Percentiles rank a stretch among this genome's conserved stretches.
These are phyloP conservation scores for Scopulariopsis brevicaulis DNA, from an alignment of 2,329 filamentous ascomycete genomes.

Conservation along the genomic window DNA sequence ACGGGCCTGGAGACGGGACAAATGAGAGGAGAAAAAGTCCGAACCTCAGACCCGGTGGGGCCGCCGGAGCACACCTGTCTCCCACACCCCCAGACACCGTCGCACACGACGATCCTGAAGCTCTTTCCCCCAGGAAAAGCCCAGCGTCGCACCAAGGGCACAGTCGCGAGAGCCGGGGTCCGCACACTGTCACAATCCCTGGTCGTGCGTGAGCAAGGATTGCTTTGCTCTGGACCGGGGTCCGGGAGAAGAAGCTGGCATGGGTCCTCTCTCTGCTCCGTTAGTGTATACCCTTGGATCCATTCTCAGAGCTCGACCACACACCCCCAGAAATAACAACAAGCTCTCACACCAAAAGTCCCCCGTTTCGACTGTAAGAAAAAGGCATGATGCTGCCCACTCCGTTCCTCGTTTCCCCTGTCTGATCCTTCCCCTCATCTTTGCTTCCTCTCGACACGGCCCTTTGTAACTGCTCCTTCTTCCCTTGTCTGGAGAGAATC, in stretches of 20 bases:
- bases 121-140: neutral
- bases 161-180: neutral
- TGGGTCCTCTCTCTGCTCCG: neutral
- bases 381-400: neutral
- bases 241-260: neutral
- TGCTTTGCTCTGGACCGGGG: neutral
- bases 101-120: neutral
- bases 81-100: neutral
- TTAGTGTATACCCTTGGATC: too few species aligned
- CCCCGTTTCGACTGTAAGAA: neutral
- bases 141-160: neutral
- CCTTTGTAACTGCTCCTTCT: neutral
- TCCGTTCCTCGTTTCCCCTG: neutral
- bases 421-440: neutral
- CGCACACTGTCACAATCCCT: neutral
- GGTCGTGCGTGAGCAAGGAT: neutral
- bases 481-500: neutral
- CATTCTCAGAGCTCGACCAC: neutral
- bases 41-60: neutral
- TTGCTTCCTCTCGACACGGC: neutral
- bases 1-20: neutral
- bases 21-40: neutral
- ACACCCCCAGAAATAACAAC: neutral
- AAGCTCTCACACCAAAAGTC: too few species aligned
- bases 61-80: neutral